These are phyloP conservation scores for Aspergillus amoenus DNA, from an alignment of 2,329 filamentous ascomycete species.

Conservation along the genomic window DNA sequence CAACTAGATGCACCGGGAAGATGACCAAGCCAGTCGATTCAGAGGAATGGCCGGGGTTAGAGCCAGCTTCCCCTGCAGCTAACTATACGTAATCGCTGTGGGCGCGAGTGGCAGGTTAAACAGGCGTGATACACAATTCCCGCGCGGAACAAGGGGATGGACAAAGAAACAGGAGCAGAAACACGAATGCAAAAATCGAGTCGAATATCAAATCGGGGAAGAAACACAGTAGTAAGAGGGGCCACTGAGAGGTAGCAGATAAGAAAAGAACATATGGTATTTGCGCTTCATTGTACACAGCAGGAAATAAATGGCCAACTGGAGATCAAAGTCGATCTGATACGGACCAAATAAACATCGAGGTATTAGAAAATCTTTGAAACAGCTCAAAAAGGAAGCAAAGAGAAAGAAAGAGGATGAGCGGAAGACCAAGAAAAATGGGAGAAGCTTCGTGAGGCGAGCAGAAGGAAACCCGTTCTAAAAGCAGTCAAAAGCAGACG, in stretches of 20 bases:
- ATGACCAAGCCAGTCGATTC: conserved; percentile 8
- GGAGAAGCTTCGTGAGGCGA: conserved; percentile 9
- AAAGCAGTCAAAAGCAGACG: conserved; percentile 16
- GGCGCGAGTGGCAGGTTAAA: not conserved
- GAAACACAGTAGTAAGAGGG: conserved; percentile 11
- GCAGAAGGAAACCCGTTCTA: conserved; percentile 21
- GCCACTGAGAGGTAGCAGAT: conserved; percentile 16
- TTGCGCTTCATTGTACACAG: conserved; percentile 44
- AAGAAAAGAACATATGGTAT: conserved; percentile 36
- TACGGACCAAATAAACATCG: conserved; percentile 20
- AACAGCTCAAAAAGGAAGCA: conserved; percentile 4
- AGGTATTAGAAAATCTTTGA: conserved; percentile 19
- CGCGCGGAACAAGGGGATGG: not conserved
- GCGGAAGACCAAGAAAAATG: conserved; percentile 3
- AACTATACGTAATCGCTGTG: conserved; percentile 10
- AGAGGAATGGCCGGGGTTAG: conserved; percentile 7
- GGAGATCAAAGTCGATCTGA: conserved; percentile 18
- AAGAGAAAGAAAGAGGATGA: not conserved
- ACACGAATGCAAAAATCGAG: conserved; percentile 10
- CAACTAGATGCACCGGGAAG: not conserved
- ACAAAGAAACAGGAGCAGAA: conserved; percentile 13
- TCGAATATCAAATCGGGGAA: not conserved
- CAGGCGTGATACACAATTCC: conserved; percentile 15
- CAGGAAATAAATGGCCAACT: conserved; percentile 22
- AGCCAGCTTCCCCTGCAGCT: conserved; percentile 16